Conservation (phyloP, 371 early-diverging fungal genomes). For the Mortierella sp. region DNA sequence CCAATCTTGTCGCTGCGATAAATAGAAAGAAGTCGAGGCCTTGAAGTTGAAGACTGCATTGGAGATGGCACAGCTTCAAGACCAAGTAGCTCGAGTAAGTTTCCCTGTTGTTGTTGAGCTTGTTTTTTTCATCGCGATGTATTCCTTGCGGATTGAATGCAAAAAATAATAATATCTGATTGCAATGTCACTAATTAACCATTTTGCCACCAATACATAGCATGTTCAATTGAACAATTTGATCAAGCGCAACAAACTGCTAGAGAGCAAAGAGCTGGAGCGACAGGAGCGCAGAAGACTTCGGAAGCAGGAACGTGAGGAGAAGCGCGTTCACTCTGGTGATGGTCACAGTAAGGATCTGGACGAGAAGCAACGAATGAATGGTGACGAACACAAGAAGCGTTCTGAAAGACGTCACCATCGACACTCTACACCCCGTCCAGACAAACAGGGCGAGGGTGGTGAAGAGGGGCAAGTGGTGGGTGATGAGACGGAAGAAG, state of each 20-base stretch:
- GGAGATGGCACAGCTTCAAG: constrained; percentile 33
- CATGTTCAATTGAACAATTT: constrained; percentile 54
- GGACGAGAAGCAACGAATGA: not conserved
- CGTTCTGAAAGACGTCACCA: constrained; percentile 30
- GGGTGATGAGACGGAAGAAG: constrained; percentile 9
- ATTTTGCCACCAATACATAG: constrained; percentile 21
- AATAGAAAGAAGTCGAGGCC: constrained; percentile 43
- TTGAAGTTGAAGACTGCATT: constrained; percentile 30
- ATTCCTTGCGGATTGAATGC: no score
- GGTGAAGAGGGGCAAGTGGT: constrained; percentile 9
- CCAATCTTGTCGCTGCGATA: not conserved
- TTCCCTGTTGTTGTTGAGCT: not conserved
- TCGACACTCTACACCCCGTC: constrained; percentile 33
- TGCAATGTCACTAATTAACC: not conserved
- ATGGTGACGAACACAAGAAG: constrained; percentile 14
- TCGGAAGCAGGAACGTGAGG: constrained; percentile 27
- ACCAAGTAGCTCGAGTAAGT: constrained; percentile 50
- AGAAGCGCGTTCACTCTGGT: constrained; percentile 20
- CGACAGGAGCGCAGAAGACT: constrained; percentile 28
- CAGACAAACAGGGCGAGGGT: constrained; percentile 25
- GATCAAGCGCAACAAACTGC: constrained; percentile 45
- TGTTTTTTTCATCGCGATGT: no score
- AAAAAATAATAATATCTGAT: no score
- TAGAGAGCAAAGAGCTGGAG: constrained; percentile 35
- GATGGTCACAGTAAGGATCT: constrained; percentile 15